A percentile compares a stretch with the other conserved stretches of the same genome.
Conservation (phyloP, 352 stramenopile species). For the Phytophthora cactorum region DNA sequence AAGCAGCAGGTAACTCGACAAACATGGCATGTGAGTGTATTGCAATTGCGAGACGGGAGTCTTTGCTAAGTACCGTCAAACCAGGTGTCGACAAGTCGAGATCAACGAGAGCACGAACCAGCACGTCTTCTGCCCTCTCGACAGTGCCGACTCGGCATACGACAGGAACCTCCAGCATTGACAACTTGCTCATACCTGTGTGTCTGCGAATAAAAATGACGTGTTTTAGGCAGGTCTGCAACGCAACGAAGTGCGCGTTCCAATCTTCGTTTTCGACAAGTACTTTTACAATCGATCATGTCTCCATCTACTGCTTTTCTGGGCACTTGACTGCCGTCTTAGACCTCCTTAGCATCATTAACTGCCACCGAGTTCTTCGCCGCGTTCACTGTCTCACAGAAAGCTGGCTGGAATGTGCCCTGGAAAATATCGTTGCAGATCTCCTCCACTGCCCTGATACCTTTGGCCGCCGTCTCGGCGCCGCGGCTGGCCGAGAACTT, state of each 20-base stretch:
- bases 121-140: too few relatives aligned
- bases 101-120: constrained; percentile 11
- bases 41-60: neutral
- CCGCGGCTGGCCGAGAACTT: constrained; percentile 76
- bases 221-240: too few relatives aligned
- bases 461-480: constrained; percentile 79
- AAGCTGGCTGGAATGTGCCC: constrained; percentile 72
- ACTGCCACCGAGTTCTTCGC: constrained; percentile 16
- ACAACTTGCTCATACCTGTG: neutral
- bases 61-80: too few relatives aligned
- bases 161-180: too few relatives aligned
- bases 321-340: constrained; percentile 5
- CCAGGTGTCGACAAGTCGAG: constrained; percentile 13
- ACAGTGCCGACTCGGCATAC: too few relatives aligned
- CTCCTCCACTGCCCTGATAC: constrained; percentile 77
- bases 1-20: constrained; percentile 32
- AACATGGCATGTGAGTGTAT: constrained; percentile 15
- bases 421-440: constrained; percentile 90
- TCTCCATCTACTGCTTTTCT: constrained; percentile 22
- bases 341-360: constrained; percentile 4
- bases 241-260: neutral
- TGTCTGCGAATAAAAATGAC: neutral
- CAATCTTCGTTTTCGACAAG: neutral
- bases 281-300: neutral
- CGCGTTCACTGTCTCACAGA: constrained; percentile 51